Conservation (phyloP, 2,329 filamentous ascomycete genomes). For the Neoarthrinium moseri region DNA sequence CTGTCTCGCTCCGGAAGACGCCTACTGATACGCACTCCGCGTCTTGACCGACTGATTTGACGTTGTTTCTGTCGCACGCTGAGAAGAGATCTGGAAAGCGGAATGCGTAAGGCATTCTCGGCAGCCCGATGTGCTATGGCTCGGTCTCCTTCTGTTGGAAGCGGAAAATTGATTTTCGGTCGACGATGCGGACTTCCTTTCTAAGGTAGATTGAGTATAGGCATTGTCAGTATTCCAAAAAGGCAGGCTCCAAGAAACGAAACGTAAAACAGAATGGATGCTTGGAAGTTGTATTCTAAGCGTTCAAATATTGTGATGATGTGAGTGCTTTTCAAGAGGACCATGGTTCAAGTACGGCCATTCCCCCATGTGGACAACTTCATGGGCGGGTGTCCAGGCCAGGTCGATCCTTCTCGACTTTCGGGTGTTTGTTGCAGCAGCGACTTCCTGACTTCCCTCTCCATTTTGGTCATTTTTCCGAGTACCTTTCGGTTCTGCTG, state of each 20-base stretch:
- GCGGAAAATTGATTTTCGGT: slow-evolving; percentile 30
- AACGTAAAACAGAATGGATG: slow-evolving; percentile 25
- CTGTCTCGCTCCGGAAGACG: slow-evolving; percentile 20
- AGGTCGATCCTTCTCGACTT: no score
- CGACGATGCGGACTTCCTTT: slow-evolving; percentile 38
- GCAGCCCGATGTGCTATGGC: slow-evolving; percentile 26
- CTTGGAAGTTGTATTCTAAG: slow-evolving; percentile 20
- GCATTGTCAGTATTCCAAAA: slow-evolving; percentile 41
- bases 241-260: slow-evolving; percentile 26
- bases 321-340: slow-evolving; percentile 8
- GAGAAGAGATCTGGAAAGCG: slow-evolving; percentile 27
- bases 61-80: slow-evolving; percentile 34
- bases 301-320: not conserved
- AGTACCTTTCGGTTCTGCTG: no score
- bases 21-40: slow-evolving; percentile 33
- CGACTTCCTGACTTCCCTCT: no score
- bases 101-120: slow-evolving; percentile 29
- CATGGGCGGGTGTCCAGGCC: no score
- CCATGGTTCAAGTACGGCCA: no score
- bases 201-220: slow-evolving; percentile 43
- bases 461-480: no score
- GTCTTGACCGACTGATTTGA: slow-evolving; percentile 30
- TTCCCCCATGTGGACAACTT: no score
- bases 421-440: no score
- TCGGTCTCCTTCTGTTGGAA: slow-evolving; percentile 16